Percentiles rank a stretch among this genome's conserved stretches.
Conservation (phyloP, 2,329 filamentous ascomycete genomes). For the Leptosphaerulina australis region DNA sequence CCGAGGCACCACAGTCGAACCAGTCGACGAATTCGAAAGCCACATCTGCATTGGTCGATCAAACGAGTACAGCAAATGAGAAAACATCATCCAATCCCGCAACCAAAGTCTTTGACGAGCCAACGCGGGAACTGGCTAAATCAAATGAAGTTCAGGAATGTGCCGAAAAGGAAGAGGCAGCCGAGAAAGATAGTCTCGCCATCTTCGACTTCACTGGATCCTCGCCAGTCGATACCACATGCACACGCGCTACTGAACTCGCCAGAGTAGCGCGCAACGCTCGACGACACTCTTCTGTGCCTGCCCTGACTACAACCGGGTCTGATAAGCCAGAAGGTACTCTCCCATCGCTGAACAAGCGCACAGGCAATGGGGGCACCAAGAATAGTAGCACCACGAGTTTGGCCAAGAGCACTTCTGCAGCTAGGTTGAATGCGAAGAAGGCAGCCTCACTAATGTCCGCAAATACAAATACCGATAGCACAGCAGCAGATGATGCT, state of each 20-base stretch:
- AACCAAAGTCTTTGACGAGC: slow-evolving; percentile 4
- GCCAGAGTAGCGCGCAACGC: slow-evolving; percentile 37
- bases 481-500: slow-evolving; percentile 11
- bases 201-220: slow-evolving; percentile 49
- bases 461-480: slow-evolving; percentile 16
- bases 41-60: slow-evolving; percentile 43
- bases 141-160: slow-evolving; percentile 9
- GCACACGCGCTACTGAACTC: slow-evolving; percentile 35
- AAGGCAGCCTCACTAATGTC: slow-evolving; percentile 1
- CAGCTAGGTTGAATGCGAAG: slow-evolving; percentile 23
- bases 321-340: slow-evolving; percentile 24
- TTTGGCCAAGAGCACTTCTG: slow-evolving; percentile 26
- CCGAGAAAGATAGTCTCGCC: slow-evolving; percentile 36
- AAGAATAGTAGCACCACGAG: slow-evolving; percentile 24
- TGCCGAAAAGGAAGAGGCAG: slow-evolving; percentile 19
- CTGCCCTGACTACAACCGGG: slow-evolving; percentile 21
- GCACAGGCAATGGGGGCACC: slow-evolving; percentile 32
- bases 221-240: slow-evolving; percentile 32
- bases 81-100: slow-evolving; percentile 18
- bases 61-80: slow-evolving; percentile 36
- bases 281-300: slow-evolving; percentile 45
- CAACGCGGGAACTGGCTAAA: slow-evolving; percentile 6
- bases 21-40: slow-evolving; percentile 41
- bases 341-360: slow-evolving; percentile 33
- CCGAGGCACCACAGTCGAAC: slow-evolving; percentile 28